Conservation (phyloP, 2,329 filamentous ascomycete genomes). For the Chalaropsis thielavioides region DNA sequence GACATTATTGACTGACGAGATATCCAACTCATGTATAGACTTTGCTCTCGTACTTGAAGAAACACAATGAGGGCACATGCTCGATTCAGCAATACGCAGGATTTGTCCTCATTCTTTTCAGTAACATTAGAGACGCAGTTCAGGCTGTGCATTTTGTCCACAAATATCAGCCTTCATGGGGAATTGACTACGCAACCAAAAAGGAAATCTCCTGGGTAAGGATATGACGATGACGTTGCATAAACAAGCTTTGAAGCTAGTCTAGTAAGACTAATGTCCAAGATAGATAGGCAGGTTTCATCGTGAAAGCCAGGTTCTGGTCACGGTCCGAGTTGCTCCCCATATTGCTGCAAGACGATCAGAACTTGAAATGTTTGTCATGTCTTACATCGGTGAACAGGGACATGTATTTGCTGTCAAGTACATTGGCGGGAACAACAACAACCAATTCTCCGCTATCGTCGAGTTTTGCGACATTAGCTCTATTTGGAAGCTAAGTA, state of each 20-base stretch:
- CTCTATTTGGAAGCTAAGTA: neutral
- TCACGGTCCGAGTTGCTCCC: neutral
- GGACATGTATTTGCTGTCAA: slow-evolving; percentile 25
- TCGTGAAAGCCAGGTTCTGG: slow-evolving; percentile 6
- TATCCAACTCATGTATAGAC: neutral
- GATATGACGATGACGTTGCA: too few species aligned
- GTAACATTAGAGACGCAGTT: neutral
- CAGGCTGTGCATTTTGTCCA: neutral
- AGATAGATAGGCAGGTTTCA: neutral
- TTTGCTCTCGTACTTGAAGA: neutral
- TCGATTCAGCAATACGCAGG: slow-evolving; percentile 1
- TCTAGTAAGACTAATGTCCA: neutral
- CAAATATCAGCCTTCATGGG: neutral
- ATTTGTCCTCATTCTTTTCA: neutral
- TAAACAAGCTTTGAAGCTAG: neutral
- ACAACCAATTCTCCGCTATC: neutral
- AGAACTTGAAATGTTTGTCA: slow-evolving; percentile 12
- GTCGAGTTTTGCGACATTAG: slow-evolving; percentile 4
- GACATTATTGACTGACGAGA: neutral
- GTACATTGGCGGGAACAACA: neutral
- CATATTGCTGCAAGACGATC: slow-evolving; percentile 15
- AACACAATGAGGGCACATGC: neutral
- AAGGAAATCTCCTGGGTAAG: slow-evolving; percentile 3
- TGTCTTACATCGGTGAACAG: neutral
- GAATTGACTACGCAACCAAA: neutral